These are phyloP conservation scores for Cotoneaster glaucophyllus DNA, from an alignment of 306 rosid species.

Conservation along the genomic window DNA sequence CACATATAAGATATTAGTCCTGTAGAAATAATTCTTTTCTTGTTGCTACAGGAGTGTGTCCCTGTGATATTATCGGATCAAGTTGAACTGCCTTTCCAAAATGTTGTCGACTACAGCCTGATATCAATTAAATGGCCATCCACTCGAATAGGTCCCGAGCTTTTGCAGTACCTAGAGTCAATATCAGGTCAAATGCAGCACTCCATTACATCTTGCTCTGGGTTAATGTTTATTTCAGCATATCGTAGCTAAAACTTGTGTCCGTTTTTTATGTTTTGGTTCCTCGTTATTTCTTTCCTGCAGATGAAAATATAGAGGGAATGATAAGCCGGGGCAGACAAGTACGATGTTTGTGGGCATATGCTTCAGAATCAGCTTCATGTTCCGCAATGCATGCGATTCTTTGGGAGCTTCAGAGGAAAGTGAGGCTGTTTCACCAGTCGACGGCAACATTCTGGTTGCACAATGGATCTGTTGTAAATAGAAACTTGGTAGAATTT, in stretches of 20 bases:
- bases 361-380: slow-evolving; percentile 53
- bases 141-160: slow-evolving; percentile 62
- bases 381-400: slow-evolving; percentile 91
- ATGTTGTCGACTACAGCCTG: slow-evolving; percentile 72
- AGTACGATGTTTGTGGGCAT: slow-evolving; percentile 71
- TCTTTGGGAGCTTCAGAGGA: slow-evolving; percentile 94
- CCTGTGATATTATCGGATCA: slow-evolving; percentile 89
- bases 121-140: slow-evolving; percentile 98
- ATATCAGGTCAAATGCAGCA: slow-evolving; percentile 65
- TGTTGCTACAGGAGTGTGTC: slow-evolving; percentile 73
- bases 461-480: slow-evolving; percentile 69
- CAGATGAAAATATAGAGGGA: slow-evolving; percentile 65
- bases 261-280: not conserved
- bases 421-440: slow-evolving; percentile 82
- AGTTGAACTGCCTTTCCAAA: slow-evolving; percentile 87
- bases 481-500: slow-evolving; percentile 64
- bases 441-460: slow-evolving; percentile 95
- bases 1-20: not conserved
- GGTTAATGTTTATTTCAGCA: not conserved
- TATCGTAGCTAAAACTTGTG: not conserved
- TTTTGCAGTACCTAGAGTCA: slow-evolving; percentile 80
- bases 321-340: slow-evolving; percentile 64
- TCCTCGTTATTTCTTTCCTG: not conserved
- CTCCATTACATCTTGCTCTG: slow-evolving; percentile 10
- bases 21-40: slow-evolving; percentile 15